These are phyloP conservation scores for Rhynchospora breviuscula DNA, from an alignment of 176 grass and related monocot species.

Conservation along the genomic window DNA sequence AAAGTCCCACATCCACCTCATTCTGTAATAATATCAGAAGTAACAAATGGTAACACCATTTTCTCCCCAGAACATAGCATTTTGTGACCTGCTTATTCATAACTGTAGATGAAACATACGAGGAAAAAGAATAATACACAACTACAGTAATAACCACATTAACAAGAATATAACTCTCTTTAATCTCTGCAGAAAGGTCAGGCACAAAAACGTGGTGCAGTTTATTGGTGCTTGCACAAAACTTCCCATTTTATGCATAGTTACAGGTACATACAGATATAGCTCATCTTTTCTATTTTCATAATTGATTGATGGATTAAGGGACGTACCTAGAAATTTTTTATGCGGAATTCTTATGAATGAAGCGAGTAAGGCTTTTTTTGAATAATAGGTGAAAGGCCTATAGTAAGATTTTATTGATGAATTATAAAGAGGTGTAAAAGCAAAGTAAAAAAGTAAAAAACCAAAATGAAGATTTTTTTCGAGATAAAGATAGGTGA, in stretches of 20 bases:
- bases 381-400: too few species aligned
- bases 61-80: slow-evolving; percentile 43
- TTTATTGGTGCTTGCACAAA: slow-evolving; percentile 93
- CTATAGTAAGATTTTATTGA: too few species aligned
- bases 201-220: slow-evolving; percentile 95
- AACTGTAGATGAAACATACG: neutral
- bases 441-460: too few species aligned
- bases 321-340: neutral
- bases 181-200: slow-evolving; percentile 57
- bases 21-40: neutral
- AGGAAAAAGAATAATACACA: slow-evolving; percentile 10
- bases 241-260: slow-evolving; percentile 80
- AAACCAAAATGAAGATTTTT: too few species aligned
- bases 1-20: neutral
- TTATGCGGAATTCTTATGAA: neutral
- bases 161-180: slow-evolving; percentile 46
- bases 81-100: slow-evolving; percentile 47
- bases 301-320: neutral
- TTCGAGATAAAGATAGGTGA: too few species aligned
- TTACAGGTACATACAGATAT: slow-evolving; percentile 56
- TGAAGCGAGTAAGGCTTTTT: neutral
- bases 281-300: neutral
- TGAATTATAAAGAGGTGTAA: too few species aligned
- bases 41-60: neutral
- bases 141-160: slow-evolving; percentile 57